phyloP scores from a whole-genome alignment of 2,329 filamentous ascomycete genomes.

The Botrytis byssoidea region DNA sequence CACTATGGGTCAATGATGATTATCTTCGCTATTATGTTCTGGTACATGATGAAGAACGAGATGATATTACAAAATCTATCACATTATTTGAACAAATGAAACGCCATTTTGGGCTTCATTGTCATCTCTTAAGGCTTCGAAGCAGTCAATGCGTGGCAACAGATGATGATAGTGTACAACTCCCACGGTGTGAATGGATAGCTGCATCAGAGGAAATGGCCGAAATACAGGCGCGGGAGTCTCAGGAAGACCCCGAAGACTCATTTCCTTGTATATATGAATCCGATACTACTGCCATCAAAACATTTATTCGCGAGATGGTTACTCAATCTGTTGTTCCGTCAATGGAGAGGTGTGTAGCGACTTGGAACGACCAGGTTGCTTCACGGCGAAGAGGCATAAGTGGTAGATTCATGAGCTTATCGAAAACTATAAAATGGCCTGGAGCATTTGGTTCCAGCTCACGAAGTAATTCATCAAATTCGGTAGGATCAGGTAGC shows the following conservation, averaged over 20 bases:
- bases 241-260: conserved; percentile 68
- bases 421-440: conserved; percentile 76
- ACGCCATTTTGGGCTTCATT: conserved; percentile 93
- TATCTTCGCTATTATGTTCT: conserved; percentile 95
- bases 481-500: conserved; percentile 50
- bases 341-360: conserved; percentile 89
- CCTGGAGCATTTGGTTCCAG: conserved; percentile 68
- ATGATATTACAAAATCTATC: conserved; percentile 88
- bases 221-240: conserved; percentile 66
- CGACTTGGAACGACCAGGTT: conserved; percentile 96
- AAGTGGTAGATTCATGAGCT: conserved; percentile 87
- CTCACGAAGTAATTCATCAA: conserved; percentile 32
- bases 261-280: conserved; percentile 82
- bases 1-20: conserved; percentile 84
- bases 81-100: conserved; percentile 98
- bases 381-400: conserved; percentile 86
- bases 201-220: conserved; percentile 81
- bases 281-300: conserved; percentile 84
- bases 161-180: conserved; percentile 82
- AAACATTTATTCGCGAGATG: conserved; percentile 88
- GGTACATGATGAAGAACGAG: conserved; percentile 92
- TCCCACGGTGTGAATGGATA: conserved; percentile 85
- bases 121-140: conserved; percentile 82
- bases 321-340: conserved; percentile 93
- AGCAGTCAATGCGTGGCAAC: conserved; percentile 83